Evolutionary conservation across 139 green algal species (phyloP).

Genomic region (Chlamydomonas sp.): DNA sequence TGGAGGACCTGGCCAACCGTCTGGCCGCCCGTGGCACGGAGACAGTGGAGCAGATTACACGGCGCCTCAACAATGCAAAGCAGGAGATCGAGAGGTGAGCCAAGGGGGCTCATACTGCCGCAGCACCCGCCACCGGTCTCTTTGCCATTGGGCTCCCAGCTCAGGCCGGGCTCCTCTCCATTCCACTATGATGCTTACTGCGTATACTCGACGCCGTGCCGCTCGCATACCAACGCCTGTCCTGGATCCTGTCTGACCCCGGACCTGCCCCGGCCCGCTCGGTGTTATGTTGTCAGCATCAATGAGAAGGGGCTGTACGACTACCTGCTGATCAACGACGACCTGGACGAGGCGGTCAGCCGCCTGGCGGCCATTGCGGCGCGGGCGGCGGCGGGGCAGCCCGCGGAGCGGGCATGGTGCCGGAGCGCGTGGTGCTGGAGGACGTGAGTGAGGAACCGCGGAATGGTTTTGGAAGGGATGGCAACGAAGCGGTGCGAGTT

Average conservation of each 20-base stretch:
- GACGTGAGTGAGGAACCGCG: constrained; percentile 45
- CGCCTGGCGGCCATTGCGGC: constrained; percentile 52
- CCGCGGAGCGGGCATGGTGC: constrained; percentile 62
- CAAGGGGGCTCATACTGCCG: not conserved
- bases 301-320: constrained; percentile 81
- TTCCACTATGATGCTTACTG: no score
- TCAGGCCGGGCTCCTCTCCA: not conserved
- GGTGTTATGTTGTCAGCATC: constrained; percentile 46
- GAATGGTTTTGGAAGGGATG: not conserved
- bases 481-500: no score
- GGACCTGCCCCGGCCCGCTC: no score
- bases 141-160: no score
- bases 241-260: no score
- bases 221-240: no score
- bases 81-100: constrained; percentile 77
- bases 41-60: constrained; percentile 74
- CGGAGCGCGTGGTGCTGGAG: constrained; percentile 61
- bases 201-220: no score
- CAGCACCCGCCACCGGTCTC: no score
- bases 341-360: constrained; percentile 66
- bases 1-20: constrained; percentile 82
- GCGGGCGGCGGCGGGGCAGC: constrained; percentile 38
- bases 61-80: constrained; percentile 72
- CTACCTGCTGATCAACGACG: constrained; percentile 85
- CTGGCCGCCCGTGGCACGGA: constrained; percentile 84